phyloP scores from a whole-genome alignment of 176 grass and related monocot species.

The Hordeum vulgare region DNA sequence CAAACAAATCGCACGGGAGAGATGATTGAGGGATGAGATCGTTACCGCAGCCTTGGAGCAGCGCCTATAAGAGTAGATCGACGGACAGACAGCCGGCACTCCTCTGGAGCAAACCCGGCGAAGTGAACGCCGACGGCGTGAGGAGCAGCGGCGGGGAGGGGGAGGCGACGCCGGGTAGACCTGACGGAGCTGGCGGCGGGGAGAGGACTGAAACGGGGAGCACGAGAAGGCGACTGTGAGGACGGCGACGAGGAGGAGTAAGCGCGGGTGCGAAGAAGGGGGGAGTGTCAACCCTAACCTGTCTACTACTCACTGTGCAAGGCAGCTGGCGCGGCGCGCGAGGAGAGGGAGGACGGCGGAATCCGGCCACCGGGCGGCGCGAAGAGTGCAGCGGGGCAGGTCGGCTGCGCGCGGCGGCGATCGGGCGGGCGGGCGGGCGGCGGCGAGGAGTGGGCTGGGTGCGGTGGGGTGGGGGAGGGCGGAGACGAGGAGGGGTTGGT shows the following conservation, averaged over 20 bases:
- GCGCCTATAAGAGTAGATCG: not conserved
- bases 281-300: slow-evolving; percentile 18
- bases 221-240: not conserved
- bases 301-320: slow-evolving; percentile 1
- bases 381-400: not conserved
- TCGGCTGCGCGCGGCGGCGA: not conserved
- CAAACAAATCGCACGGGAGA: not conserved
- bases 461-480: not conserved
- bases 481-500: not conserved
- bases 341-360: not conserved
- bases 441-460: not conserved
- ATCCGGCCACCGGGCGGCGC: too few species aligned
- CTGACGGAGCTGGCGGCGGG: not conserved
- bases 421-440: not conserved
- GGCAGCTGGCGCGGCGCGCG: not conserved
- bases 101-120: not conserved
- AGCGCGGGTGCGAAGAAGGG: not conserved
- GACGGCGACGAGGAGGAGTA: not conserved
- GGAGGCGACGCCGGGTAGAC: not conserved
- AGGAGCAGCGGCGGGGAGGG: not conserved
- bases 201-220: not conserved
- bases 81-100: not conserved
- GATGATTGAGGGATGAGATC: not conserved
- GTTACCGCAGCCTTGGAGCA: not conserved
- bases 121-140: not conserved